Evolutionary conservation across 106 monocot species (phyloP).

Genomic region (Narthecium ossifragum): DNA sequence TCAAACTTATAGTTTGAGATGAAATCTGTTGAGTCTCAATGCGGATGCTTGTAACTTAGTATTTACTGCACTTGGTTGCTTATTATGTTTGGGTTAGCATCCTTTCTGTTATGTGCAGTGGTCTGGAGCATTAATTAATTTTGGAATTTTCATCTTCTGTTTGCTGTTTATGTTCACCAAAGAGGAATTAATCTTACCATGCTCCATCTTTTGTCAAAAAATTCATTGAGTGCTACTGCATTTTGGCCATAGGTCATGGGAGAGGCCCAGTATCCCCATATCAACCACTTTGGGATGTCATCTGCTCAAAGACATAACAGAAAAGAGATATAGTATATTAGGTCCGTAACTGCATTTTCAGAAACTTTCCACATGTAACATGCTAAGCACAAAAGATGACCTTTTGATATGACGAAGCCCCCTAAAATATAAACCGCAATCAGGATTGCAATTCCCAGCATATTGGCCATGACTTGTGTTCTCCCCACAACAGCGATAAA

Average conservation of each 20-base stretch:
- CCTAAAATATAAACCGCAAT: slow-evolving; percentile 64
- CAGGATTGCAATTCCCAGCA: slow-evolving; percentile 42
- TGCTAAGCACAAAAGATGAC: slow-evolving; percentile 44
- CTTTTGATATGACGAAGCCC: slow-evolving; percentile 77
- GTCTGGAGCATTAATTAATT: no score
- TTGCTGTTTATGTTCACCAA: no score
- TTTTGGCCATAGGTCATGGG: slow-evolving; percentile 84
- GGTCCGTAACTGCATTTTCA: not conserved
- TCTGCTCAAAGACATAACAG: slow-evolving; percentile 26
- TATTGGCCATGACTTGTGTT: slow-evolving; percentile 56
- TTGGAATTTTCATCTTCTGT: no score
- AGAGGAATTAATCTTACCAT: no score
- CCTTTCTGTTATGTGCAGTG: no score
- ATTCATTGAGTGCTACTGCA: slow-evolving; percentile 76
- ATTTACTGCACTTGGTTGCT: no score
- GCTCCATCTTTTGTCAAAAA: slow-evolving; percentile 76
- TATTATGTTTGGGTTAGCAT: no score
- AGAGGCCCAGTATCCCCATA: slow-evolving; percentile 75
- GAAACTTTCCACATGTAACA: not conserved
- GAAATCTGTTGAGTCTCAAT: not conserved
- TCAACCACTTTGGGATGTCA: slow-evolving; percentile 61
- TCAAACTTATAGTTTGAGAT: no score
- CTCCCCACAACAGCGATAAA: slow-evolving; percentile 58
- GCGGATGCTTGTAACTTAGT: no score
- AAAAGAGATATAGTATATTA: not conserved